phyloP scores from a whole-genome alignment of 2,329 filamentous ascomycete species.

The Cordyceps militaris region DNA sequence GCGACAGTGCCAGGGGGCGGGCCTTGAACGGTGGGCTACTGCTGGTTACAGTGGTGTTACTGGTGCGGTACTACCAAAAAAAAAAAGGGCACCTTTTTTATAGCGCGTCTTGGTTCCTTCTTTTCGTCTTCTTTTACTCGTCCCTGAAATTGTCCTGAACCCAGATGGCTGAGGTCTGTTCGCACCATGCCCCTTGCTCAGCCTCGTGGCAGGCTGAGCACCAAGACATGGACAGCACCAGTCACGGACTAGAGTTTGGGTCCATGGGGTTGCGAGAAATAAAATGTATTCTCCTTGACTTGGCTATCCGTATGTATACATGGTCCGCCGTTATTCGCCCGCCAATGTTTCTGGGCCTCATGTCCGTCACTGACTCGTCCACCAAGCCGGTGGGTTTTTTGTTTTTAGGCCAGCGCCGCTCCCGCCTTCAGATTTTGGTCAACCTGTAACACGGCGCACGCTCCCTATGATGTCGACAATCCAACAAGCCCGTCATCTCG shows the following conservation, averaged over 20 bases:
- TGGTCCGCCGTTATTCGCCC: no score
- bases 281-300: no score
- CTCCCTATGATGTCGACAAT: not conserved
- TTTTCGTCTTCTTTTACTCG: no score
- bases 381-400: no score
- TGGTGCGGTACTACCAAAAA: no score
- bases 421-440: constrained; percentile 7
- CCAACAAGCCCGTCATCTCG: not conserved
- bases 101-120: no score
- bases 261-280: no score
- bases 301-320: no score
- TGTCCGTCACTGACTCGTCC: constrained; percentile 2
- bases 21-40: no score
- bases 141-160: no score
- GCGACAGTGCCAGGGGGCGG: not conserved
- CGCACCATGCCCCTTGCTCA: not conserved
- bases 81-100: no score
- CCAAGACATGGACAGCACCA: not conserved
- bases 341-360: not conserved
- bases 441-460: constrained; percentile 11
- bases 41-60: no score
- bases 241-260: constrained; percentile 9
- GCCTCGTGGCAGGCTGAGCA: not conserved
- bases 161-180: constrained; percentile 6
- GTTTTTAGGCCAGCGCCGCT: constrained; percentile 1